These are phyloP conservation scores for Wickerhamiella azyma DNA, from an alignment of 805 yeast species.

Conservation along the genomic window DNA sequence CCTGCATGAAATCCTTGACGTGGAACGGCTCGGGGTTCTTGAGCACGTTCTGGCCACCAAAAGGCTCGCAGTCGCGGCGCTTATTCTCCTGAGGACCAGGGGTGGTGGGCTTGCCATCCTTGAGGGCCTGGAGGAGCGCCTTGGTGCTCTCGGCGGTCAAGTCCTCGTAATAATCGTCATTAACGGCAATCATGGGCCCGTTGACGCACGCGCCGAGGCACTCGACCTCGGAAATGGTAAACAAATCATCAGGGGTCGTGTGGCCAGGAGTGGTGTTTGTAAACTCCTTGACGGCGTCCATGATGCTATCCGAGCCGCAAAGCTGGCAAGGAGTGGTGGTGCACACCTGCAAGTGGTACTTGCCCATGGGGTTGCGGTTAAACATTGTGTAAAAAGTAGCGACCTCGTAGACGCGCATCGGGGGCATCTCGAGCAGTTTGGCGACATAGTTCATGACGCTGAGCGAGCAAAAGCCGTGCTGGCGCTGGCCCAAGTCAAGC, in stretches of 20 bases:
- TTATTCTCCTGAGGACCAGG: slow-evolving; percentile 55
- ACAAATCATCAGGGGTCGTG: slow-evolving; percentile 59
- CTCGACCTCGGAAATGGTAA: slow-evolving; percentile 78
- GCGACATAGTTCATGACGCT: slow-evolving; percentile 87
- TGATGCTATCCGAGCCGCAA: slow-evolving; percentile 68
- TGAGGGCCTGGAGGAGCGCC: slow-evolving; percentile 46
- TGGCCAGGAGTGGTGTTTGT: slow-evolving; percentile 61
- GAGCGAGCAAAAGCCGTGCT: slow-evolving; percentile 71
- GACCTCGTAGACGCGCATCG: slow-evolving; percentile 87
- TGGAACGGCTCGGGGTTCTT: slow-evolving; percentile 49
- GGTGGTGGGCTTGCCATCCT: slow-evolving; percentile 44
- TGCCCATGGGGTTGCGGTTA: slow-evolving; percentile 76
- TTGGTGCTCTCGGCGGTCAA: slow-evolving; percentile 54
- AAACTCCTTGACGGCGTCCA: slow-evolving; percentile 50
- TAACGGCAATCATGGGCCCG: slow-evolving; percentile 77
- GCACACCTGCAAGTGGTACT: slow-evolving; percentile 70
- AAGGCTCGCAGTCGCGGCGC: slow-evolving; percentile 67
- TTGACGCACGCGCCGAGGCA: slow-evolving; percentile 87
- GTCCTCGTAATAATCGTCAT: slow-evolving; percentile 75
- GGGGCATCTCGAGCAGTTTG: slow-evolving; percentile 71
- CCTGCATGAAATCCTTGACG: slow-evolving; percentile 24
- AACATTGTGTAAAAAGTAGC: slow-evolving; percentile 89
- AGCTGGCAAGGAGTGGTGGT: slow-evolving; percentile 84
- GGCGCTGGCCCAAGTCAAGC: slow-evolving; percentile 77
- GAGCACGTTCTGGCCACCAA: slow-evolving; percentile 52